Evolutionary conservation across 768 basidiomycete genomes (phyloP).

Genomic region (Pleurotus pulmonarius): DNA sequence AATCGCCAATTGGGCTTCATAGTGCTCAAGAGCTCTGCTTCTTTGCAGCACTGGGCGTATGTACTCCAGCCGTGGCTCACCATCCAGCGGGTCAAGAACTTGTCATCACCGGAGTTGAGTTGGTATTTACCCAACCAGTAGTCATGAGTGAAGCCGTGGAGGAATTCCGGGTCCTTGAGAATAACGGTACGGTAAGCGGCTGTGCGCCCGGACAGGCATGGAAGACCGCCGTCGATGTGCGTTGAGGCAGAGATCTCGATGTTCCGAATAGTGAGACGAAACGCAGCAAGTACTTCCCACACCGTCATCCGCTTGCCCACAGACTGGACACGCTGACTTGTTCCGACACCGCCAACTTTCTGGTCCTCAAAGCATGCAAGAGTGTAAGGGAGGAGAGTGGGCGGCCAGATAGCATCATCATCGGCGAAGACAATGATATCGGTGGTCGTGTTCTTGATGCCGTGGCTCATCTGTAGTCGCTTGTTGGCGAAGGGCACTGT

Average conservation of each 20-base stretch:
- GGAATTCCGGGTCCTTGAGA: slow-evolving; percentile 90
- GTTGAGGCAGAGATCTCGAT: slow-evolving; percentile 88
- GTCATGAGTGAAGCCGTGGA: slow-evolving; percentile 92
- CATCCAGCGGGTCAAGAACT: slow-evolving; percentile 96
- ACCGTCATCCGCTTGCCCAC: slow-evolving; percentile 79
- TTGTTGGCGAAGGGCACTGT: slow-evolving; percentile 94
- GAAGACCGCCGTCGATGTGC: slow-evolving; percentile 90
- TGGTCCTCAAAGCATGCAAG: slow-evolving; percentile 95
- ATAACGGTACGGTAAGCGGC: slow-evolving; percentile 94
- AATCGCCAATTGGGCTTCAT: slow-evolving; percentile 99
- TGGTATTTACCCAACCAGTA: slow-evolving; percentile 94
- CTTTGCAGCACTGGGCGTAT: slow-evolving; percentile 85
- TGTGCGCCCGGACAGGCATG: slow-evolving; percentile 89
- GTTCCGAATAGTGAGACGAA: slow-evolving; percentile 89
- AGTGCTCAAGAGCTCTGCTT: slow-evolving; percentile 82
- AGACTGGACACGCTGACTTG: slow-evolving; percentile 84
- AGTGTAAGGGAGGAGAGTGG: slow-evolving; percentile 83
- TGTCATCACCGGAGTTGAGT: slow-evolving; percentile 91
- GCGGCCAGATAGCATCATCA: slow-evolving; percentile 95
- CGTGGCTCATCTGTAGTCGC: slow-evolving; percentile 90
- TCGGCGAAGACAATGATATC: slow-evolving; percentile 95
- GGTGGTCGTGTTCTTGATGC: slow-evolving; percentile 85
- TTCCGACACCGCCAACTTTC: slow-evolving; percentile 89
- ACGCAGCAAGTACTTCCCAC: slow-evolving; percentile 94
- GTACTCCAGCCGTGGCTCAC: slow-evolving; percentile 93